phyloP scores from a whole-genome alignment of 352 stramenopile species.

The Chrysophaeum taylorii region DNA sequence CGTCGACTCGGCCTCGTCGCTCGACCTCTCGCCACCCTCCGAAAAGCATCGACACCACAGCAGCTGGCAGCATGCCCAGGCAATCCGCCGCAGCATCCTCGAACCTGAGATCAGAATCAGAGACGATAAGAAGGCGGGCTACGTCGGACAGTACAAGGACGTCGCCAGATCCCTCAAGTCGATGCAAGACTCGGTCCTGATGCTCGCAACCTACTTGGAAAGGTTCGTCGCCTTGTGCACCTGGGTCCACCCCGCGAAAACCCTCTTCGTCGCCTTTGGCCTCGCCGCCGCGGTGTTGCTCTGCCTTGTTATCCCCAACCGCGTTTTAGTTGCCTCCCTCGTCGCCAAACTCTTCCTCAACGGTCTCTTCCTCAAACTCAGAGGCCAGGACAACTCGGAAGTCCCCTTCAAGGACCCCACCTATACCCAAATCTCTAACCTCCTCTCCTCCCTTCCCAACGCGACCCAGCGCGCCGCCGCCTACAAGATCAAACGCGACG shows the following conservation, averaged over 20 bases:
- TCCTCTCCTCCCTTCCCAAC: neutral
- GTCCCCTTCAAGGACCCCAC: neutral
- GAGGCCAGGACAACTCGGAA: neutral
- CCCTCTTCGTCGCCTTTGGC: neutral
- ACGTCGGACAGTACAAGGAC: slow-evolving; percentile 15
- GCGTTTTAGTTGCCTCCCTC: neutral
- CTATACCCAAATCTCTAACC: neutral
- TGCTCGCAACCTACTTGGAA: neutral
- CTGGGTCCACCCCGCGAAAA: slow-evolving; percentile 1
- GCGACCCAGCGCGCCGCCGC: neutral
- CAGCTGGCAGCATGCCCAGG: neutral
- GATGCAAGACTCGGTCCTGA: neutral
- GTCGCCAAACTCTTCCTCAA: slow-evolving; percentile 6
- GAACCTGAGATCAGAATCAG: neutral
- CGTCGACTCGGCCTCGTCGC: no score
- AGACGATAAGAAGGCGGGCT: neutral
- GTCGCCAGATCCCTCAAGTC: neutral
- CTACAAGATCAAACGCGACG: neutral
- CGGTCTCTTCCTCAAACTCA: neutral
- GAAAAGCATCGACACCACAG: no score
- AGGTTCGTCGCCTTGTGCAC: neutral
- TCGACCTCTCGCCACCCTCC: no score
- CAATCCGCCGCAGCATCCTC: neutral
- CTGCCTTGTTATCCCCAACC: neutral
- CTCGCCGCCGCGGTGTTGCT: neutral